Base-by-base conservation (phyloP, 805 yeast species). In the Metschnikowia dekortorum region DNA sequence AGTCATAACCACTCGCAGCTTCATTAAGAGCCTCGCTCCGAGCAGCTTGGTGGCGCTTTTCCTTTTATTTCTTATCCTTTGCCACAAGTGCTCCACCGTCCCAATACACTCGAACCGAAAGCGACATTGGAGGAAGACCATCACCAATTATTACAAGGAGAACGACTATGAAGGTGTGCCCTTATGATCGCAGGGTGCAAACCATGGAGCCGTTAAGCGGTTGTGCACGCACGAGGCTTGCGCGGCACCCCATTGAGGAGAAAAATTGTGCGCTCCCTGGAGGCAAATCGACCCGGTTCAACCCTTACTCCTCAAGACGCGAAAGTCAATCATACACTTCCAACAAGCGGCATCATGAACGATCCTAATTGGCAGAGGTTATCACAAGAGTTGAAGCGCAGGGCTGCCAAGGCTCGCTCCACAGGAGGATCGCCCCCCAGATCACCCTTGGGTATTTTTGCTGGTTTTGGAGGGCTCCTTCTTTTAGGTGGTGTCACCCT, bases 141-240 rank as follows among this genome's bases (percentile, higher is more conserved):
- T 84, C 7, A 65, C 79, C 34, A 80, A 80, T 45, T 80, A 81
- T 55, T 76, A 76, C 51, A 72, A 83, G 32, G 80, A 81, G 54
- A 69, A 81, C 44, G 94, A 87, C 51, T 83, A 80, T 57, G 96
- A 91, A 65, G 97, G 97, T 4, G 92, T 89, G 8, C 96, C 97
- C 10, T 81, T 89, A 2, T 89, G 62, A 42, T 37, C 13, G 32
- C 10, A 41, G 30, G 46, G 42, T 44, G 53, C 48, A 32, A 32
- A 29, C 18, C 13, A 8, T 14, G 26, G 41, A 30, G 28, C 26
- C 13, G 8, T 14, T 39, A 31, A 30, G 28, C 26, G 14, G 31
- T 26, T 16, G 2, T 30, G 36, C 36, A 33, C 36, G 26, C 45
- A 44, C 45, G 46, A 30, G 36, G 44, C 48, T 30, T 18, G 39